Evolutionary conservation across 192 early-diverging fungal genomes (phyloP), one percentile per base, ranked within the genome.

Genomic region (Phycomyces blakesleeanus): DNA sequence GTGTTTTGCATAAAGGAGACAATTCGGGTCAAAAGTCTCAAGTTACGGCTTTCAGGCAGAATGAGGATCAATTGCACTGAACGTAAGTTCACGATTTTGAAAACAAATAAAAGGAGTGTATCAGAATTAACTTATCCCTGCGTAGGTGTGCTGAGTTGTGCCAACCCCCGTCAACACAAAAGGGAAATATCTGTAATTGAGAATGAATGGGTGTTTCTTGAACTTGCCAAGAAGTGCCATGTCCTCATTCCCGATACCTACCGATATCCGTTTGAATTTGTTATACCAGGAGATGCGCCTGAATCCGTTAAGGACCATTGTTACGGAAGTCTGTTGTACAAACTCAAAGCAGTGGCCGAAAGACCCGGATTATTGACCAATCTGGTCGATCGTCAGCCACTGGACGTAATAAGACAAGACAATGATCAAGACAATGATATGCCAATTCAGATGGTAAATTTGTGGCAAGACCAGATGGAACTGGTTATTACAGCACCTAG

Each of bases 141-240:
- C 29, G 29, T 34, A 34, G 29, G 29, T 34, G 7, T 34, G 29
- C 29, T 34, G 29, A 34, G 29, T 7, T 34, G 29, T 34, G 3
- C 29, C 29, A 34, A 34, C 29, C 29, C 24, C 40, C 49, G 24
- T 49, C 73, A 50, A 61, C 55, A 55, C 51, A 44, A 67, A 18
- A 57, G 66, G 37, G 65, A 79, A 66, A 21, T 72, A 8, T 70
- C 72, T n/a, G 44, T 88, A 12, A 50, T 78, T 12, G 52, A 81
- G 16, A 81, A 86, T 38, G 63, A 80, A n/a, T 88, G 86, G 86
- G 34, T 22, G 15, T 88, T 88, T 63, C 57, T 82, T 7, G 61
- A 69, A 27, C 41, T 75, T 14, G 69, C 72, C 50, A 79, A 76
- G 40, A 74, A 76, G 20, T 37, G 61, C 2, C 40, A 68, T 10